Evolutionary conservation across 2,329 filamentous ascomycete species (phyloP), one percentile per base, ranked within the genome.

Genomic region (Tolypocladium nubicola): DNA sequence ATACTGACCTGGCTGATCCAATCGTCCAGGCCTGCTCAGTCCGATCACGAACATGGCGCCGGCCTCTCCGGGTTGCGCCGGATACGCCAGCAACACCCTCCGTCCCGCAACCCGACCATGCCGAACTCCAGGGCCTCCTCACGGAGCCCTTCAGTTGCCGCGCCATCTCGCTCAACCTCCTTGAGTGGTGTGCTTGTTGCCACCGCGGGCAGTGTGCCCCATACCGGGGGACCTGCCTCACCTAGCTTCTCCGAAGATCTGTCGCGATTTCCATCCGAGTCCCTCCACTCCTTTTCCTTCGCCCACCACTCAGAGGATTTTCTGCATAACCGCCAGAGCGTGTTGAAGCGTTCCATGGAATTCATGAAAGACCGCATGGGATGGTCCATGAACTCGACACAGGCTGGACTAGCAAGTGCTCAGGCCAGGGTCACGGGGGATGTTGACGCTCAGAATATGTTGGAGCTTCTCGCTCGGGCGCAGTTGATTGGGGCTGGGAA

Each of bases 271-370:
- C 93, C 94, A 1, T 90, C 90, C 64, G 94, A 99, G 70, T 99
- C 94, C 7, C 77, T 99, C 52, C 94, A 99, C 73, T 99, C 94
- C 1, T 99, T 99, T 75, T 97, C 93, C 14, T 99, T 99, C 71
- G 90, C 94, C 45, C 90, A 96, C 64, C 92, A 96, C 72, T 93
- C 92, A 3, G 92, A 96, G 67, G 93, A 97, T 61, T 85, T 90
- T 61, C 80, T 97, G 57, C 89, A 96, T 70, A 96, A 84, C 70
- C 87, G 94, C 56, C 92, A 97, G 70, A 96, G 90, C 76, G 88
- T 96, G 39, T 72, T 99, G 66, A 96, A 96, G 74, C 83, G 93
- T 59, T 96, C 92, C 10, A 87, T 97, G 68, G 94, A 97, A 71
- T 97, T 97, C 68, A 95, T 99, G 88, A 88, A 89, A 67, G 91